Conservation (phyloP, 1,139 yeast genomes). For the Chernovozyma aurita region DNA sequence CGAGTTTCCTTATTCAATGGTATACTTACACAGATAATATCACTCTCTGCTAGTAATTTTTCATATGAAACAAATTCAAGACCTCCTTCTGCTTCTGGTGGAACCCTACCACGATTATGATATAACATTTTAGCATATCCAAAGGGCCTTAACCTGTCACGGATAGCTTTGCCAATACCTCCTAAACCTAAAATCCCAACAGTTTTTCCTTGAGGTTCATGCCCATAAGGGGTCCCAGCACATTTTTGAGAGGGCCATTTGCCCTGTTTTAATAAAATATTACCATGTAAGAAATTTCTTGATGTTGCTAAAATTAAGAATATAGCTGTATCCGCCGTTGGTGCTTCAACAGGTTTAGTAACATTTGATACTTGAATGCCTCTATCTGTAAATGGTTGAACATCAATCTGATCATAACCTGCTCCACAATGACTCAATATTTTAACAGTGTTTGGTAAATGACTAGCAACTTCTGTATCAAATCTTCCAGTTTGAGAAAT, state of each 20-base stretch:
- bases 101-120: slow-evolving; percentile 52
- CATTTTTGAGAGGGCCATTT: slow-evolving; percentile 46
- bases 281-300: slow-evolving; percentile 54
- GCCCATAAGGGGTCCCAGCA: slow-evolving; percentile 26
- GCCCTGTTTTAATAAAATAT: slow-evolving; percentile 47
- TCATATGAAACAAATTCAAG: slow-evolving; percentile 56
- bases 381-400: slow-evolving; percentile 41
- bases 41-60: slow-evolving; percentile 49
- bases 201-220: slow-evolving; percentile 55
- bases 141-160: slow-evolving; percentile 58
- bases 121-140: slow-evolving; percentile 59
- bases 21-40: slow-evolving; percentile 57
- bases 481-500: slow-evolving; percentile 60
- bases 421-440: slow-evolving; percentile 83
- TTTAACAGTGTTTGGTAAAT: slow-evolving; percentile 59
- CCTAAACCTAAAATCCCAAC: slow-evolving; percentile 76
- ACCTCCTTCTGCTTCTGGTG: slow-evolving; percentile 52
- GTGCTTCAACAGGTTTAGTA: slow-evolving; percentile 67
- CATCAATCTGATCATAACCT: slow-evolving; percentile 84
- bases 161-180: slow-evolving; percentile 69
- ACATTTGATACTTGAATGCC: slow-evolving; percentile 69
- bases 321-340: slow-evolving; percentile 81
- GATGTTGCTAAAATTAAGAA: slow-evolving; percentile 61
- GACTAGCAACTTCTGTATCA: slow-evolving; percentile 62
- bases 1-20: slow-evolving; percentile 59